Base-by-base conservation (phyloP, 2,329 filamentous ascomycete species). In the Colletotrichum higginsianum region DNA sequence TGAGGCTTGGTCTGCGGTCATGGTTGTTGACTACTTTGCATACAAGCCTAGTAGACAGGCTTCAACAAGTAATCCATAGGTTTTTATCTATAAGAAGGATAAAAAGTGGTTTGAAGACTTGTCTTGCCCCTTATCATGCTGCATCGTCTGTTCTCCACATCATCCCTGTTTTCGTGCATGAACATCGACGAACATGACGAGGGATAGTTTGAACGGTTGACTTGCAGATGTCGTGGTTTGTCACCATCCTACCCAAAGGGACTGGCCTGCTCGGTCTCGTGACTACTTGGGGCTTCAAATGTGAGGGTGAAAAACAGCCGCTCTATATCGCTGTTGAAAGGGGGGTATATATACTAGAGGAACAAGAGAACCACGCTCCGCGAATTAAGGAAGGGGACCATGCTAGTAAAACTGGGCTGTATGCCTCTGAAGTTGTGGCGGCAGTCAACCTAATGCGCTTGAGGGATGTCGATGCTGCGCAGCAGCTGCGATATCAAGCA, bases 271-370 rank as follows among this genome's bases (percentile, higher is more conserved):
- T 13, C 46, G 47, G 15, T 13, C 46, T 35, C 46, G 35, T 15
- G n/a, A 16, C 13, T 49, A 52, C 5, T 30, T 11, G 2, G 11
- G 15, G 47, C 11, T 26, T 1, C 4, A 11, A 38, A n/a, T 42
- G 15, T n/a, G n/a, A 46, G 30, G 47, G 9, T 11, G 21, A 6
- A 46, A n/a, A 60, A 38, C 40, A 46, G 47, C 49, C 49, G 61
- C 49, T 30, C 7, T 53, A 55, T 13, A 23, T 55, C 61, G 61
- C 38, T 46, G 21, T 55, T 40, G 16, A 55, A 63, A 44, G 26
- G 49, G 26, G 49, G 61, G 49, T 53, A 55, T 63, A 63, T 55
- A 21, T 35, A 26, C 8, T 38, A 52, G n/a, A 23, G 47, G 21
- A 38, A 23, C 38, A 55, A 42, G 12, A 44, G 12, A n/a, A 44